These are phyloP conservation scores for Amoebophrya sp. DNA, from an alignment of 169 alveolate genomes.

Conservation along the genomic window DNA sequence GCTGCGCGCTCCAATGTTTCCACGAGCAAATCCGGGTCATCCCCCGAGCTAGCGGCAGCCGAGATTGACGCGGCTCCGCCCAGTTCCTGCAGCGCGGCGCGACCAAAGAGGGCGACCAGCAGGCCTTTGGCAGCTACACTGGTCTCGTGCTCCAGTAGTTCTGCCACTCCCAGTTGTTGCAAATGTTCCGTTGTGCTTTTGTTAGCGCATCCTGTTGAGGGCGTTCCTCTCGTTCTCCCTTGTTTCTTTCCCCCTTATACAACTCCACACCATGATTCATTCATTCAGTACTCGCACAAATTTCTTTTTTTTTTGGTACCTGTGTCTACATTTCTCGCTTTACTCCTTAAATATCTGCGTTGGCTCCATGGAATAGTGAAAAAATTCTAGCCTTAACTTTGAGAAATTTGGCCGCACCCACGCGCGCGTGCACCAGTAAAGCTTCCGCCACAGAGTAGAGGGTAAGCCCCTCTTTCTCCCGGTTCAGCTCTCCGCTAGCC, in stretches of 20 bases:
- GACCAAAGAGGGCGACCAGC: neutral
- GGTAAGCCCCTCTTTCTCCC: neutral
- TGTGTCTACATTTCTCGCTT: too few species aligned
- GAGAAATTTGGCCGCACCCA: neutral
- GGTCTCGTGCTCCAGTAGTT: neutral
- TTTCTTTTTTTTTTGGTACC: too few species aligned
- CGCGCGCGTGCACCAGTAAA: neutral
- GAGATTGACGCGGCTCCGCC: neutral
- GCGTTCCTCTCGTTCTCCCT: too few species aligned
- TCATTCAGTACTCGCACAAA: too few species aligned
- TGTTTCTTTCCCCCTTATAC: too few species aligned
- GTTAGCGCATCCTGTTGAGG: too few species aligned
- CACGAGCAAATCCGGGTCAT: neutral
- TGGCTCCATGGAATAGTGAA: too few species aligned
- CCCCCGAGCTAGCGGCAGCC: neutral
- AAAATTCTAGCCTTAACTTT: too few species aligned
- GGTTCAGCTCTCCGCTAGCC: neutral
- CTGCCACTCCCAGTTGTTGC: neutral
- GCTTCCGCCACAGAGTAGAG: neutral
- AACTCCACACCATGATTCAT: too few species aligned
- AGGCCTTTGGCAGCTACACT: neutral
- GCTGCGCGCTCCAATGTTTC: neutral
- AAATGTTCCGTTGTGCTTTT: neutral
- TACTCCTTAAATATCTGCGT: too few species aligned
- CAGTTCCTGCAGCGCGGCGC: constrained; percentile 23